Evolutionary conservation across 1,139 yeast species (phyloP).

Genomic region (Geotrichum aggregatum): DNA sequence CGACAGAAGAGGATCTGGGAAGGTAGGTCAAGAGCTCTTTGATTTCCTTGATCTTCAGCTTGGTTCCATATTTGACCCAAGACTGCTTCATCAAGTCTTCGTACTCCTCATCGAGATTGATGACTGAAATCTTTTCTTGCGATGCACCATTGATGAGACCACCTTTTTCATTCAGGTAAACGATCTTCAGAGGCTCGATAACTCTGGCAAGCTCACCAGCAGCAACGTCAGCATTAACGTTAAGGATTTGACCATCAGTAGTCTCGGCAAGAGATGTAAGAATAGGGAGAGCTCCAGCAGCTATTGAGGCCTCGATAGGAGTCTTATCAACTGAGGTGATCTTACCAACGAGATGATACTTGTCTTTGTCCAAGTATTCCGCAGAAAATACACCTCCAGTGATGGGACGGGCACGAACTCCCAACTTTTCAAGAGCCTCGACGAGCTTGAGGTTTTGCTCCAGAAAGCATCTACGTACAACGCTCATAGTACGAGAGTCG

Average conservation of each 20-base stretch:
- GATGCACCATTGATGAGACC: constrained; percentile 92
- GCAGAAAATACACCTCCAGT: constrained; percentile 98
- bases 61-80: constrained; percentile 98
- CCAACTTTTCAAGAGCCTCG: constrained; percentile 91
- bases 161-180: constrained; percentile 94
- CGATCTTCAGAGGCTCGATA: constrained; percentile 93
- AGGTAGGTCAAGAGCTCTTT: constrained; percentile 87
- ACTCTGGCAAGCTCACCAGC: constrained; percentile 97
- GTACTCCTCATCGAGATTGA: constrained; percentile 93
- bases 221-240: constrained; percentile 97
- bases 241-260: constrained; percentile 89
- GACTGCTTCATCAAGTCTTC: constrained; percentile 85
- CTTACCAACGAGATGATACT: constrained; percentile 89
- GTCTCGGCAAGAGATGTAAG: constrained; percentile 96
- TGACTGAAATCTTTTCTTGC: constrained; percentile 82
- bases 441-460: constrained; percentile 93
- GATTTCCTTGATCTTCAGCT: constrained; percentile 91
- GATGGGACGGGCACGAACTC: constrained; percentile 97
- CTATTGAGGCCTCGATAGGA: constrained; percentile 90
- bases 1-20: constrained; percentile 96
- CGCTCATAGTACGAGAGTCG: constrained; percentile 90
- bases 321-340: constrained; percentile 81
- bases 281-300: constrained; percentile 94
- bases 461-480: constrained; percentile 88
- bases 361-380: constrained; percentile 82